phyloP scores from a whole-genome alignment of 2,329 filamentous ascomycete genomes.

The Penicillium sp. region DNA sequence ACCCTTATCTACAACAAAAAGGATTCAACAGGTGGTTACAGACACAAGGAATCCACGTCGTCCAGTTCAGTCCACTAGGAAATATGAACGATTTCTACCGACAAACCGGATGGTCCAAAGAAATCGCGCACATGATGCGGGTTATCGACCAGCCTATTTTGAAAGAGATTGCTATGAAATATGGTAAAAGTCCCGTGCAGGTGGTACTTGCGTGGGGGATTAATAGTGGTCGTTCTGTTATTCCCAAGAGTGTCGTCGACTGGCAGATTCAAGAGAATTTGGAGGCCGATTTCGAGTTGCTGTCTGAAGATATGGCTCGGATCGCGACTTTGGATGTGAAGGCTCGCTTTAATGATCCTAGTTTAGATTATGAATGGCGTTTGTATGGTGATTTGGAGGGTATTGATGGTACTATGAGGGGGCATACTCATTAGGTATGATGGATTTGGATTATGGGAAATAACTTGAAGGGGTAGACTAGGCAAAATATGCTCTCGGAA shows the following conservation, averaged over 20 bases:
- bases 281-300: conserved; percentile 24
- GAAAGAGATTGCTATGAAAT: conserved; percentile 57
- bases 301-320: conserved; percentile 22
- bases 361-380: conserved; percentile 30
- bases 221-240: conserved; percentile 25
- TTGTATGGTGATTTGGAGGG: conserved; percentile 25
- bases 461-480: too few species aligned
- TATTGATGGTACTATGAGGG: conserved; percentile 16
- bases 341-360: conserved; percentile 60
- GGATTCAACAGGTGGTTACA: conserved; percentile 57
- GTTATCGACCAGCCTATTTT: conserved; percentile 56
- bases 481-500: too few species aligned
- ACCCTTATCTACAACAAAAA: conserved; percentile 57
- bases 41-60: conserved; percentile 58
- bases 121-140: conserved; percentile 54
- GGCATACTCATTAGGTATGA: conserved; percentile 4
- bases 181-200: conserved; percentile 57
- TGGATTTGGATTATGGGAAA: too few species aligned
- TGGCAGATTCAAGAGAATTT: conserved; percentile 32
- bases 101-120: conserved; percentile 53
- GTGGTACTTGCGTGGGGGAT: conserved; percentile 41
- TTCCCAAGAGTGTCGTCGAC: conserved; percentile 27
- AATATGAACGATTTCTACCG: conserved; percentile 64
- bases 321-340: conserved; percentile 53
- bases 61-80: conserved; percentile 65